Base-by-base conservation (phyloP, 495 filamentous ascomycete genomes). In the Aspergillus kassunensis region DNA sequence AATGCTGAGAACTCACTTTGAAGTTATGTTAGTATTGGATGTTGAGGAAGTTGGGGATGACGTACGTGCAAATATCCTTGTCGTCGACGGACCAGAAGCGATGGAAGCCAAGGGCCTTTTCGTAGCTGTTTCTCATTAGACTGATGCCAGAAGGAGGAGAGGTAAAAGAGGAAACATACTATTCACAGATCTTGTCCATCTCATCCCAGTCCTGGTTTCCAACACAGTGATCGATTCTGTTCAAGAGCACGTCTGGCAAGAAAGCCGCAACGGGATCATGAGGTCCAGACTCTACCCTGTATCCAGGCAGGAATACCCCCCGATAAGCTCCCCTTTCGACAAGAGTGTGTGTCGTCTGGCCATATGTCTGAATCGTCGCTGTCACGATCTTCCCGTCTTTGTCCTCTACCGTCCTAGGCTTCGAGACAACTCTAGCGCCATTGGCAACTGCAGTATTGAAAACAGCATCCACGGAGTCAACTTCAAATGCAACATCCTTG, bases 81-180 rank as follows among this genome's bases (percentile, higher is more conserved):
- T 96, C 91, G 65, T 96, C 91, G 27, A 95, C 90, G 30, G 80
- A 86, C 90, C 91, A 96, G 80, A 97, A 96, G 35, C 90, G 86
- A 69, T 93, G 89, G 81, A 96, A 96, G 31, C 84, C 83, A n/a
- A 96, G 85, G 44, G 82, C 85, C 44, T 83, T 79, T 69, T 96
- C 90, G 71, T 97, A 97, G 69, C 79, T 82, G 19, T n/a, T n/a
- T n/a, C n/a, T n/a, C n/a, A n/a, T n/a, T n/a, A n/a, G n/a, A n/a
- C n/a, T n/a, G n/a, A n/a, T n/a, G n/a, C n/a, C n/a, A n/a, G n/a
- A n/a, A n/a, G n/a, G n/a, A n/a, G n/a, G n/a, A n/a, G n/a, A n/a
- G n/a, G n/a, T n/a, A n/a, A n/a, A n/a, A n/a, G n/a, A n/a, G n/a
- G n/a, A n/a, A n/a, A n/a, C 53, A 54, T 52, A 83, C 80, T 90